phyloP scores from a whole-genome alignment of 768 basidiomycete species.

The Stropharia rugosoannulata region DNA sequence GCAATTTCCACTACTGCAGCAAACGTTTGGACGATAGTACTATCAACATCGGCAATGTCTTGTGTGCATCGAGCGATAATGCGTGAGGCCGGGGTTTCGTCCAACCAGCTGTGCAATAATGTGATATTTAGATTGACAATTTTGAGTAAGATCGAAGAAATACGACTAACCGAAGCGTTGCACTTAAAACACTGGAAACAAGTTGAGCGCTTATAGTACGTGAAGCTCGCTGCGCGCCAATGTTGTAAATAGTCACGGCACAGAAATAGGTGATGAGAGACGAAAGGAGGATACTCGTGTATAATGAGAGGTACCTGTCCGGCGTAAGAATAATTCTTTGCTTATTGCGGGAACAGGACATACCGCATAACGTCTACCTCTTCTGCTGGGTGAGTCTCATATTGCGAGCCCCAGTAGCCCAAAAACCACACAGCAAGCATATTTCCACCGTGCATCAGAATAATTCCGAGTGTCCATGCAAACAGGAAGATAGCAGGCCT shows the following conservation, averaged over 20 bases:
- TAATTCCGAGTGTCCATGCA: slow-evolving; percentile 24
- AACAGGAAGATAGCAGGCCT: slow-evolving; percentile 33
- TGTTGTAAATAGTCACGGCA: slow-evolving; percentile 39
- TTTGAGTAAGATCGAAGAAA: too few species aligned
- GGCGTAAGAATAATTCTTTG: neutral
- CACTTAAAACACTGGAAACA: slow-evolving; percentile 51
- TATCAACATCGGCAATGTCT: slow-evolving; percentile 63
- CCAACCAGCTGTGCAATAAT: slow-evolving; percentile 41
- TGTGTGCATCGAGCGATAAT: slow-evolving; percentile 68
- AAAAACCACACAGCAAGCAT: slow-evolving; percentile 41
- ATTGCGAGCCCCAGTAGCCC: slow-evolving; percentile 48
- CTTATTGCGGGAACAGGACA: slow-evolving; percentile 19
- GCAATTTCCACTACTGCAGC: slow-evolving; percentile 26
- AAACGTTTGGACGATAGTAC: slow-evolving; percentile 27
- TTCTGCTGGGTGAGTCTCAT: slow-evolving; percentile 30
- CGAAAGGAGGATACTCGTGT: slow-evolving; percentile 13
- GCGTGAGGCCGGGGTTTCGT: slow-evolving; percentile 45
- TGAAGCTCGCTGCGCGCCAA: slow-evolving; percentile 53
- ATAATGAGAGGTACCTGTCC: slow-evolving; percentile 43
- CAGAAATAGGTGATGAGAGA: slow-evolving; percentile 27
- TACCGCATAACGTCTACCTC: slow-evolving; percentile 34
- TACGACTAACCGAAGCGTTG: slow-evolving; percentile 52
- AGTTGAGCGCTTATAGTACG: slow-evolving; percentile 51
- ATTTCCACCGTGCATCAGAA: slow-evolving; percentile 24
- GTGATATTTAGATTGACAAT: neutral